Evolutionary conservation across 2,329 filamentous ascomycete genomes (phyloP), one percentile per base, ranked within the genome.

Genomic region (Colletotrichum truncatum): DNA sequence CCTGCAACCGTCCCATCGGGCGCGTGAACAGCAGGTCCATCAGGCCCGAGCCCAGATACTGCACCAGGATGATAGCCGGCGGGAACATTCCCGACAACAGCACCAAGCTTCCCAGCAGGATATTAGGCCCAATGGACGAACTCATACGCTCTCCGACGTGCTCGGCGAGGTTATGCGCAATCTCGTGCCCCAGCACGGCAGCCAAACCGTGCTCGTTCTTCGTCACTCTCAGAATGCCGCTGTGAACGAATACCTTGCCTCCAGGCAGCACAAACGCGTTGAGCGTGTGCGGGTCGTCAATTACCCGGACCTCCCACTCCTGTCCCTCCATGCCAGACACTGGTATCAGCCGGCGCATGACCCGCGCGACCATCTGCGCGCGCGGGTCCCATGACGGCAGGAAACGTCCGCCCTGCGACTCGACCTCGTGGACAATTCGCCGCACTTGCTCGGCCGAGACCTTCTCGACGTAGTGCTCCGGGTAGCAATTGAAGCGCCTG

Each of bases 211-310:
- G 86, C 61, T 93, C 91, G 70, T 82, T 88, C 55, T 83, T 74
- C 64, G 90, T 91, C 21, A 93, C 79, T n/a, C 85, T 83, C 57
- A 94, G 76, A 30, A 95, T 88, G 36, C 92, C 92, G 68, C 87
- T 90, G 73, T 89, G 91, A 2, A 95, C 91, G 73, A 94, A 94
- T 1, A 95, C 91, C 71, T 94, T 93, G 23, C 92, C 91, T 4
- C 89, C 91, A 0, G 92, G 92, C 6, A 93, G 84, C 1, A 95
- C 91, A 72, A 94, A 93, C 0, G 92, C 92, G 71, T 95, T 95
- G 68, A 84, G 83, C 38, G 85, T 85, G 39, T 72, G 80, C 68
- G 18, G 81, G 65, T 89, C 89, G n/a, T 92, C 85, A 71, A 95
- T 93, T 6, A 95, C 91, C 70, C 85, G 82, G 4, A 94, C 84